Conservation (phyloP, 495 filamentous ascomycete species). For the Penicillium dipodomyicola region DNA sequence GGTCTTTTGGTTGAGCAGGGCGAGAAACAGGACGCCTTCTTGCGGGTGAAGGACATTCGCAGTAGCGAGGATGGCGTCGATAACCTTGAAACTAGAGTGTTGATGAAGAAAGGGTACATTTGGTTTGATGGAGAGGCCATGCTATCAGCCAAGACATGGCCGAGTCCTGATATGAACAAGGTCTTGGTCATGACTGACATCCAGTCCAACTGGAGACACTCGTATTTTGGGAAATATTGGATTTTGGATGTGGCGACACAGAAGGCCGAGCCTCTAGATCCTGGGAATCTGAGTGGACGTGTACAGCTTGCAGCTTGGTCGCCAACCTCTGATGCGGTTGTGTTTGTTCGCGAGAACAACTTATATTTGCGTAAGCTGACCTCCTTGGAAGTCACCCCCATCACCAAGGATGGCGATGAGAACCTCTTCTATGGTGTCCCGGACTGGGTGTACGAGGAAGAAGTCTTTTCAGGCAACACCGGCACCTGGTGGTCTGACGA, state of each 20-base stretch:
- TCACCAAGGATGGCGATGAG: slow-evolving; percentile 81
- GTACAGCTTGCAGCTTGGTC: slow-evolving; percentile 90
- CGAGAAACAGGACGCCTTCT: slow-evolving; percentile 59
- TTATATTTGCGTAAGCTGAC: slow-evolving; percentile 74
- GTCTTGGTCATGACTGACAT: slow-evolving; percentile 74
- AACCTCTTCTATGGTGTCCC: slow-evolving; percentile 96
- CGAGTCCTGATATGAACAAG: slow-evolving; percentile 78
- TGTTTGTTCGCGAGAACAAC: slow-evolving; percentile 86
- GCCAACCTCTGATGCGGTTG: slow-evolving; percentile 77
- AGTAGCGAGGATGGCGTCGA: slow-evolving; percentile 47
- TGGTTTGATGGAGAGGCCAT: slow-evolving; percentile 53
- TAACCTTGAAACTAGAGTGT: slow-evolving; percentile 51
- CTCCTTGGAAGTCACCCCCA: slow-evolving; percentile 57
- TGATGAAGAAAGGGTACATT: slow-evolving; percentile 72
- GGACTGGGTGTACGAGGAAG: slow-evolving; percentile 99
- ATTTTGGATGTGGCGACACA: slow-evolving; percentile 89
- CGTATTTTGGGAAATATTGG: slow-evolving; percentile 82
- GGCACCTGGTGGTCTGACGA: slow-evolving; percentile 94
- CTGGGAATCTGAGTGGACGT: slow-evolving; percentile 58
- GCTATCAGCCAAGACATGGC: slow-evolving; percentile 58
- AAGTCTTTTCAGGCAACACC: slow-evolving; percentile 77
- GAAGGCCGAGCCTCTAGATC: slow-evolving; percentile 73
- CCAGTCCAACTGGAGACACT: slow-evolving; percentile 82
- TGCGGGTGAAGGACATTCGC: slow-evolving; percentile 85
- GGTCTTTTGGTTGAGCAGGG: slow-evolving; percentile 73